These are phyloP conservation scores for Dovyalis caffra DNA, from an alignment of 345 rosid species.

Conservation along the genomic window DNA sequence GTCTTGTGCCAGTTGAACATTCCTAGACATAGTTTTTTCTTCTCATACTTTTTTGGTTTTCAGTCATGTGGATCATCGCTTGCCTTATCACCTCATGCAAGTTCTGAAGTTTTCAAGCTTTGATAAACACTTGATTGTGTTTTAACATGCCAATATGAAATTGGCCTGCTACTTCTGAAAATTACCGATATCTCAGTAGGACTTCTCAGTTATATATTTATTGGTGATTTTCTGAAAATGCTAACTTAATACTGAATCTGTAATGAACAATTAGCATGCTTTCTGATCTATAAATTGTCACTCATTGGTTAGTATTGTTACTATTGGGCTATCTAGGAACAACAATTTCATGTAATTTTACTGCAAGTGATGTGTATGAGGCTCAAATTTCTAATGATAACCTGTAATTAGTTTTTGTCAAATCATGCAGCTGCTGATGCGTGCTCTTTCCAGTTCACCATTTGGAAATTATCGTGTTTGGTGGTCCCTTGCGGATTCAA, in stretches of 20 bases:
- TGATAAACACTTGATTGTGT: background rate
- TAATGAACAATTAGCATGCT: background rate
- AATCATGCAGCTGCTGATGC: slow-evolving; percentile 60
- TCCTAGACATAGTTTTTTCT: background rate
- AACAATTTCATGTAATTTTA: slow-evolving; percentile 8
- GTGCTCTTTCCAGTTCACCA: slow-evolving; percentile 77
- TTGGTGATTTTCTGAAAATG: background rate
- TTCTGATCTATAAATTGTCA: background rate
- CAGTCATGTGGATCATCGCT: background rate
- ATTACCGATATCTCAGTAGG: background rate
- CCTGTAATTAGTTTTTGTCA: background rate
- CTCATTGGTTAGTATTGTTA: background rate
- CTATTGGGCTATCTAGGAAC: background rate
- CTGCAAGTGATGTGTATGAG: background rate
- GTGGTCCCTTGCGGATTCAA: slow-evolving; percentile 98
- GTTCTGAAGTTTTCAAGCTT: background rate
- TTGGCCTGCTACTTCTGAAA: background rate
- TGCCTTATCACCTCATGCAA: background rate
- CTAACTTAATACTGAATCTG: background rate
- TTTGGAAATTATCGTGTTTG: slow-evolving; percentile 72
- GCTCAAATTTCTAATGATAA: background rate
- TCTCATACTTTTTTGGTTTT: background rate
- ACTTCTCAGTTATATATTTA: background rate
- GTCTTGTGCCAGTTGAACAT: background rate
- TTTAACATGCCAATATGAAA: background rate